These are phyloP conservation scores for Gymnopus androsaceus DNA, from an alignment of 1,284 basidiomycete genomes.

Conservation along the genomic window DNA sequence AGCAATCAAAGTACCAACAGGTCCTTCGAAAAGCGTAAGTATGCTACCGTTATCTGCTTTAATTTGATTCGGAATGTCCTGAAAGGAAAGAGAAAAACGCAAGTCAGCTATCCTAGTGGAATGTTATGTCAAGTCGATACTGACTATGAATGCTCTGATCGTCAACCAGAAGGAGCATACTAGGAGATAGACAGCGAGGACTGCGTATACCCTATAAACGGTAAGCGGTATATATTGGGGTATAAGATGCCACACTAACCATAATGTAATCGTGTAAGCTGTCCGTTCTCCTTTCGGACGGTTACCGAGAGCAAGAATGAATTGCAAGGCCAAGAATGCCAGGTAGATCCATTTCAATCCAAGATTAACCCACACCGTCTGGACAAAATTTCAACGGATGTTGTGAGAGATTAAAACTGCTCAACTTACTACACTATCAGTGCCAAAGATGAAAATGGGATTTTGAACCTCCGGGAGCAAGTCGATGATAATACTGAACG, in stretches of 20 bases:
- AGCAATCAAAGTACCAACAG: conserved; percentile 82
- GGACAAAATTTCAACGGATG: neutral
- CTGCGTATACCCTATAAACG: conserved; percentile 69
- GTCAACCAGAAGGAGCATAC: conserved; percentile 87
- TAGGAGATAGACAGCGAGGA: conserved; percentile 79
- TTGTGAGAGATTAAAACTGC: neutral
- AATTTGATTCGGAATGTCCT: conserved; percentile 62
- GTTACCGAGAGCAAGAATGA: conserved; percentile 94
- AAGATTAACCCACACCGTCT: conserved; percentile 93
- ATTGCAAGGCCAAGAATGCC: conserved; percentile 82
- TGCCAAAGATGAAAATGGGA: conserved; percentile 71
- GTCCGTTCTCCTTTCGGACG: conserved; percentile 91
- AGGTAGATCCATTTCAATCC: conserved; percentile 88
- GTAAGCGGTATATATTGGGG: neutral
- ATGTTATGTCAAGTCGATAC: conserved; percentile 22
- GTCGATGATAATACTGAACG: conserved; percentile 95
- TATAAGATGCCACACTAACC: conserved; percentile 42
- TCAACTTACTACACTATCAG: conserved; percentile 54
- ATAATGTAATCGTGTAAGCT: conserved; percentile 82
- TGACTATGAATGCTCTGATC: conserved; percentile 72
- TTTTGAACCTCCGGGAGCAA: conserved; percentile 65
- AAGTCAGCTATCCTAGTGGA: neutral
- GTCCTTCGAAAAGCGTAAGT: conserved; percentile 67
- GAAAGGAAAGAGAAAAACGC: conserved; percentile 13
- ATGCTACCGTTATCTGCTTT: conserved; percentile 49